Percentiles rank a stretch among this genome's conserved stretches.
These are phyloP conservation scores for Russula virescens DNA, from an alignment of 768 basidiomycete genomes.

Conservation along the genomic window DNA sequence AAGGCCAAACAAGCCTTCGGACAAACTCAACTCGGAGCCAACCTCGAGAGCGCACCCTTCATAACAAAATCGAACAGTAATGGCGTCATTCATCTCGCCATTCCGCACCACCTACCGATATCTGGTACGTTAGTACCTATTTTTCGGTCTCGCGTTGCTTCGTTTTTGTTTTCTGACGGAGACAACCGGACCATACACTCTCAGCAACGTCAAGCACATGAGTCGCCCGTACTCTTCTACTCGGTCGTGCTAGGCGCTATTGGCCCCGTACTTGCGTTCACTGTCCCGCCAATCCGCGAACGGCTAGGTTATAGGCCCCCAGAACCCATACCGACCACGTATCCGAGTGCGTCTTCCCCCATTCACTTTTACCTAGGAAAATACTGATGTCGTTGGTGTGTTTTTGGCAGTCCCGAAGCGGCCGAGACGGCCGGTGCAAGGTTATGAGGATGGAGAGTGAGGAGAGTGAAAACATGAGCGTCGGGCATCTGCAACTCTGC, in stretches of 20 bases:
- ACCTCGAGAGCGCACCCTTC: too few species aligned
- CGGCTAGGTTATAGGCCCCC: conserved; percentile 65
- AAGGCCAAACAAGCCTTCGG: neutral
- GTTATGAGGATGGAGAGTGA: conserved; percentile 61
- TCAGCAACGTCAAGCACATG: conserved; percentile 88
- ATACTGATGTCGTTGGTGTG: neutral
- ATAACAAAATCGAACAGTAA: conserved; percentile 31
- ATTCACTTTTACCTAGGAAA: too few species aligned
- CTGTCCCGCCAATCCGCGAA: conserved; percentile 74
- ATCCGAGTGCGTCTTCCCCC: conserved; percentile 54
- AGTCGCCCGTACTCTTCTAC: conserved; percentile 87
- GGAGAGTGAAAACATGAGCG: too few species aligned
- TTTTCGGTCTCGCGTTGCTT: neutral
- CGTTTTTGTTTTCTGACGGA: neutral
- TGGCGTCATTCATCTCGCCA: conserved; percentile 42
- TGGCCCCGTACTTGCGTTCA: conserved; percentile 68
- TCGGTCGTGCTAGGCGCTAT: conserved; percentile 68
- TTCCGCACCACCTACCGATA: conserved; percentile 49
- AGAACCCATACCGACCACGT: conserved; percentile 68
- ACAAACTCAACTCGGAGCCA: too few species aligned
- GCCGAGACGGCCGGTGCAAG: conserved; percentile 57
- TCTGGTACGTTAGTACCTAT: conserved; percentile 24
- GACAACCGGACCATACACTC: neutral
- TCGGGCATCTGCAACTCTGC: too few species aligned
- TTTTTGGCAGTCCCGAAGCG: conserved; percentile 59